Conservation (phyloP, 768 basidiomycete species). For the Boletellus ananiceps region DNA sequence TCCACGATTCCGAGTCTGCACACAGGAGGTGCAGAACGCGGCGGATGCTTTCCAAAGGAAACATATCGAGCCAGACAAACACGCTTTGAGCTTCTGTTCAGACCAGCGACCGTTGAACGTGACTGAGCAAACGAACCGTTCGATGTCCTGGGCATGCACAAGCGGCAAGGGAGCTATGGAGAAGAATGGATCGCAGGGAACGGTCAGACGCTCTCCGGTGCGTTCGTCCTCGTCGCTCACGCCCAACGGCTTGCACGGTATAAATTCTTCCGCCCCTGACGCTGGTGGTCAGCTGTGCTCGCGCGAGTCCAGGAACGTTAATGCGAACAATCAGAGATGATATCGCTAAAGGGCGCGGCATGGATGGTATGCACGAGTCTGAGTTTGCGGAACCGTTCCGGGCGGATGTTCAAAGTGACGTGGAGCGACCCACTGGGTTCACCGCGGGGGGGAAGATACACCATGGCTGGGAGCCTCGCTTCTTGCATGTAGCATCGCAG, state of each 20-base stretch:
- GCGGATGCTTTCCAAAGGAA: constrained; percentile 50
- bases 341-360: constrained; percentile 27
- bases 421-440: constrained; percentile 17
- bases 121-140: constrained; percentile 33
- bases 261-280: constrained; percentile 37
- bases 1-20: constrained; percentile 28
- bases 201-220: constrained; percentile 39
- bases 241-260: constrained; percentile 34
- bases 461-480: constrained; percentile 44
- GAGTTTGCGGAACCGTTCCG: constrained; percentile 49
- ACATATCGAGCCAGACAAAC: constrained; percentile 44
- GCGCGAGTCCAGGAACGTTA: neutral
- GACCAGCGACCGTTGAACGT: neutral
- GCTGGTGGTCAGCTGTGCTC: constrained; percentile 5
- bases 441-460: constrained; percentile 32
- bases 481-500: constrained; percentile 45
- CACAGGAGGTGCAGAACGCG: constrained; percentile 34
- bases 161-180: constrained; percentile 33
- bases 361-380: constrained; percentile 41
- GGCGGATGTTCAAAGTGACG: constrained; percentile 35
- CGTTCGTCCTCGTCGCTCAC: constrained; percentile 36
- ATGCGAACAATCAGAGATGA: constrained; percentile 38
- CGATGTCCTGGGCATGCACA: constrained; percentile 38
- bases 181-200: constrained; percentile 41
- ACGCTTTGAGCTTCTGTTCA: constrained; percentile 32